These are phyloP conservation scores for Coniochaeta hoffmannii DNA, from an alignment of 2,329 filamentous ascomycete genomes.

Conservation along the genomic window DNA sequence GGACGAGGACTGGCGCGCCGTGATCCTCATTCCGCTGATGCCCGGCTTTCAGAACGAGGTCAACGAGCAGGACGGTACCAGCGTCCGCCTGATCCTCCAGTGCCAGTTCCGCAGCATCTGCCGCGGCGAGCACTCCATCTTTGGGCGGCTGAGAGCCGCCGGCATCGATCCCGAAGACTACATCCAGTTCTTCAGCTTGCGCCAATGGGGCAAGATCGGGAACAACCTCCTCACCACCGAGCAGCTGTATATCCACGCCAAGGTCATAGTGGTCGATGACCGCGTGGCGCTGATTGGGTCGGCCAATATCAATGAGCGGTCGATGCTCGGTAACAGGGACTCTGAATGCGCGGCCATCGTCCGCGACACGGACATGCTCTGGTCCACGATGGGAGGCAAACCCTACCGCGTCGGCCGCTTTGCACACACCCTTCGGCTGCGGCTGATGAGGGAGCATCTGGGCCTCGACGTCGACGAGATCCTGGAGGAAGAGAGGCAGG, in stretches of 20 bases:
- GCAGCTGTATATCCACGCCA: conserved; percentile 96
- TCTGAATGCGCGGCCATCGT: conserved; percentile 89
- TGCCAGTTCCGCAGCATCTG: conserved; percentile 96
- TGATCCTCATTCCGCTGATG: conserved; percentile 89
- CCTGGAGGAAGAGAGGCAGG: conserved; percentile 67
- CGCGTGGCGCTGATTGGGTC: conserved; percentile 90
- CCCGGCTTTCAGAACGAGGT: conserved; percentile 98
- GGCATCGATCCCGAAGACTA: conserved; percentile 92
- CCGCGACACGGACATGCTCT: conserved; percentile 86
- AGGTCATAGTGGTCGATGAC: conserved; percentile 94
- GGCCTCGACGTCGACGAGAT: conserved; percentile 93
- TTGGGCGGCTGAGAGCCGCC: conserved; percentile 69
- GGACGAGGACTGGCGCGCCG: conserved; percentile 81
- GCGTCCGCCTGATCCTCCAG: conserved; percentile 90
- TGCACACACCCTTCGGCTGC: conserved; percentile 84
- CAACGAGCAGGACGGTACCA: conserved; percentile 87
- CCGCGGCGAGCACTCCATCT: conserved; percentile 85
- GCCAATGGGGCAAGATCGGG: conserved; percentile 85
- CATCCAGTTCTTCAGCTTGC: conserved; percentile 87
- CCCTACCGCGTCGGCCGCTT: conserved; percentile 89
- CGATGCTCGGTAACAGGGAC: conserved; percentile 85
- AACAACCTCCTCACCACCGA: conserved; percentile 83
- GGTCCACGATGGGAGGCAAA: conserved; percentile 82
- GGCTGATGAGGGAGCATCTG: conserved; percentile 92
- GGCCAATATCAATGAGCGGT: conserved; percentile 97